phyloP scores from a whole-genome alignment of 2,329 filamentous ascomycete genomes.

The Drechslerella dactyloides region DNA sequence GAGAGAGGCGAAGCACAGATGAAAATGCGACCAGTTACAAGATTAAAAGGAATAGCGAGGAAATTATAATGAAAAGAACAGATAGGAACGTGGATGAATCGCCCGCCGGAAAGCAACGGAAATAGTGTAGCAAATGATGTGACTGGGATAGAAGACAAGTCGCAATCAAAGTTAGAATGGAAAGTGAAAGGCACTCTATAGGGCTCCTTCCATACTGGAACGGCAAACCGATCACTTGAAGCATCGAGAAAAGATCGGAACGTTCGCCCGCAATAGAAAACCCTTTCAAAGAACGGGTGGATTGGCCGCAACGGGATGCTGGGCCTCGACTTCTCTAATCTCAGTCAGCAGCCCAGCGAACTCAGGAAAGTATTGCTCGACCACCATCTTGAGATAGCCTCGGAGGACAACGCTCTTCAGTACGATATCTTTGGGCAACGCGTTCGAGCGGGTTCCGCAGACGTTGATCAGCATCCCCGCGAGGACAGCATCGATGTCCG shows the following conservation, averaged over 20 bases:
- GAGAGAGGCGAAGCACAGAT: too few relatives aligned
- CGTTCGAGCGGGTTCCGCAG: slow-evolving; percentile 27
- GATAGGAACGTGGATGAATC: too few relatives aligned
- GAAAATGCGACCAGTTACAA: too few relatives aligned
- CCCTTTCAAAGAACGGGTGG: neutral
- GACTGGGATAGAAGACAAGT: too few relatives aligned
- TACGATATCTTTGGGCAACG: slow-evolving; percentile 32
- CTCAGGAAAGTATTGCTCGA: slow-evolving; percentile 39
- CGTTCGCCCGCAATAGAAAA: neutral
- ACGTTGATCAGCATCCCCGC: slow-evolving; percentile 38
- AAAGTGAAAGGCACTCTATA: too few relatives aligned
- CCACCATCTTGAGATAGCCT: slow-evolving; percentile 31
- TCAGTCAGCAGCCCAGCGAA: slow-evolving; percentile 15
- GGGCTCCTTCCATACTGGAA: too few relatives aligned
- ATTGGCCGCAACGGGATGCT: neutral
- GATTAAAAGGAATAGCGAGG: too few relatives aligned
- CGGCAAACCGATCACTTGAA: too few relatives aligned
- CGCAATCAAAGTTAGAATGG: too few relatives aligned
- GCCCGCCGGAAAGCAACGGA: too few relatives aligned
- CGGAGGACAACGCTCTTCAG: slow-evolving; percentile 25
- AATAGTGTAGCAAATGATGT: too few relatives aligned
- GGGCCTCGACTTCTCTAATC: slow-evolving; percentile 22
- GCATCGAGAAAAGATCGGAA: neutral
- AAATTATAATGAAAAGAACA: too few relatives aligned
- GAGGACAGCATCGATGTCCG: slow-evolving; percentile 39